Evolutionary conservation across 495 filamentous ascomycete species (phyloP).

Genomic region (Aspergillus affinis): DNA sequence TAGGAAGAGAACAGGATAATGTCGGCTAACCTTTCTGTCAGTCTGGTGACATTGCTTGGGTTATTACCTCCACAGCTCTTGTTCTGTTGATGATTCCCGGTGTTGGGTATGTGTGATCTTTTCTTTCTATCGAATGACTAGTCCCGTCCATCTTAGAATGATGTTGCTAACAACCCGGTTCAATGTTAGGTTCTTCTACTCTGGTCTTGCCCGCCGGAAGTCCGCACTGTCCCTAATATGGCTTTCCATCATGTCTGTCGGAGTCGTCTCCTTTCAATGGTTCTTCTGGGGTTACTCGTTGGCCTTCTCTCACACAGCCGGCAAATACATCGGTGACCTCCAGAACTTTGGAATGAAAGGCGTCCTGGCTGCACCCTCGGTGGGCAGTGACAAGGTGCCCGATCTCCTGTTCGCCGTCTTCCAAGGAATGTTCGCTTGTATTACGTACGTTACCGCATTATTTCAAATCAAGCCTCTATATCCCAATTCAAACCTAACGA

Average conservation of each 20-base stretch:
- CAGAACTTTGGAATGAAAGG: constrained; percentile 82
- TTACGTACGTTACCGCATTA: constrained; percentile 63
- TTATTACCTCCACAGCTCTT: constrained; percentile 82
- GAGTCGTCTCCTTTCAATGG: constrained; percentile 93
- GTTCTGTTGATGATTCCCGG: constrained; percentile 98
- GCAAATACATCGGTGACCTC: constrained; percentile 80
- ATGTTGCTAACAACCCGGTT: constrained; percentile 8
- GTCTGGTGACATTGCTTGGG: constrained; percentile 90
- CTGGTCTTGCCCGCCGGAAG: constrained; percentile 93
- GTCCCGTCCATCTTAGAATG: background rate
- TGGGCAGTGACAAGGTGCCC: constrained; percentile 76
- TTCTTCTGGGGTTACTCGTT: constrained; percentile 99
- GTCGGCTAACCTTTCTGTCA: constrained; percentile 32
- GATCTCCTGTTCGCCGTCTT: constrained; percentile 92
- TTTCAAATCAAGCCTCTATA: background rate
- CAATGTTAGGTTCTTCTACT: constrained; percentile 83
- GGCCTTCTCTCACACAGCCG: constrained; percentile 83
- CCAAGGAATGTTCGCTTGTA: constrained; percentile 96
- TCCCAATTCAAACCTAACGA: constrained; percentile 11
- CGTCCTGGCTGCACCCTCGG: constrained; percentile 77
- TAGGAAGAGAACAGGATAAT: background rate
- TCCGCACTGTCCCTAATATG: constrained; percentile 92
- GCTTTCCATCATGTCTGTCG: constrained; percentile 95
- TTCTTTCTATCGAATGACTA: background rate
- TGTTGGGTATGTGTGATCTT: constrained; percentile 60